Evolutionary conservation across 2,329 filamentous ascomycete species (phyloP).

Genomic region (Phaeosphaeriaceae sp.): DNA sequence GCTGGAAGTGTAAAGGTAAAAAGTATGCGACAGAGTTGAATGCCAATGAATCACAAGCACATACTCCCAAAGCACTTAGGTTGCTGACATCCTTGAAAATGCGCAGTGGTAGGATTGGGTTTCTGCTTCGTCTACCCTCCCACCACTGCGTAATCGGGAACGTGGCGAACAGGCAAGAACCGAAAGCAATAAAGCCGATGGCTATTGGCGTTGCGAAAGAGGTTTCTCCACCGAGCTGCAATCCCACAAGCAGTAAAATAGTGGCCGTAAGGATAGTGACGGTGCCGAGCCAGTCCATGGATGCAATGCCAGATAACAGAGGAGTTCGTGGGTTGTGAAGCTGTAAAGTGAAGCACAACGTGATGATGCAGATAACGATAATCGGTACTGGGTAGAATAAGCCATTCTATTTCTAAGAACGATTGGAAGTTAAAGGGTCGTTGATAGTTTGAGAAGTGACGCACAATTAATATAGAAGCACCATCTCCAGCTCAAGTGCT

Average conservation of each 20-base stretch:
- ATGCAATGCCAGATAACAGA: conserved; percentile 53
- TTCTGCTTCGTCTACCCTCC: conserved; percentile 64
- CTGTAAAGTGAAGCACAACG: conserved; percentile 60
- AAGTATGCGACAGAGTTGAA: conserved; percentile 74
- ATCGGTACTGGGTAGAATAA: conserved; percentile 52
- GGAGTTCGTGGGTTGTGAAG: conserved; percentile 59
- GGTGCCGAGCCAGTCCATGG: conserved; percentile 62
- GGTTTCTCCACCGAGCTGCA: conserved; percentile 58
- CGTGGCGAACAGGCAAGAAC: conserved; percentile 50
- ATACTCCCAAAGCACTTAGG: conserved; percentile 60
- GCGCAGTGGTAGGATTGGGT: conserved; percentile 74
- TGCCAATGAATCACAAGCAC: conserved; percentile 59
- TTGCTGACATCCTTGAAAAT: conserved; percentile 66
- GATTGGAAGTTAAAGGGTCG: too few relatives aligned
- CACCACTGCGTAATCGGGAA: conserved; percentile 69
- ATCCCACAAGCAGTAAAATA: conserved; percentile 58
- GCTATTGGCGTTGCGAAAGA: conserved; percentile 59
- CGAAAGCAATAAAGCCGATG: conserved; percentile 59
- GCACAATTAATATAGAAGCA: conserved; percentile 50
- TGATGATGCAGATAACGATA: conserved; percentile 55
- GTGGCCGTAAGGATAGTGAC: conserved; percentile 57
- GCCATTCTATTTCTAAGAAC: too few relatives aligned
- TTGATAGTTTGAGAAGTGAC: conserved; percentile 3
- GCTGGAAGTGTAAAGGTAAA: conserved; percentile 76
- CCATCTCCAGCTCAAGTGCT: conserved; percentile 58